These are phyloP conservation scores for Macadamia tetraphylla DNA, from an alignment of 164 flowering plant genomes.

Conservation along the genomic window DNA sequence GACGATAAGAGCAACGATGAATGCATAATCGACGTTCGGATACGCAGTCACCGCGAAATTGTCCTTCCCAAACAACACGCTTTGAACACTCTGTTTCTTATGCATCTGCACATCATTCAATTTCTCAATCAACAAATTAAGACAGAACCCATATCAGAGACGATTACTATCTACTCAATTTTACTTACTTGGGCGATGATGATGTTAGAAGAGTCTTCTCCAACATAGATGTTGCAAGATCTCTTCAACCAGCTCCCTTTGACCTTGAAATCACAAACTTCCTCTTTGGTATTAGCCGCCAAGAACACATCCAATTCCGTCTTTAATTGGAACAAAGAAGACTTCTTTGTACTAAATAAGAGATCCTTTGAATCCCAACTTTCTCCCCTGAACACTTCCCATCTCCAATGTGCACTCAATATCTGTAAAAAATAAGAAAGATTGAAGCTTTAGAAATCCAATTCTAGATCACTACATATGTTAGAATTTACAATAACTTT, in stretches of 20 bases:
- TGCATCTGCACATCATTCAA: no score
- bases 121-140: no score
- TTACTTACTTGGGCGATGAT: slow-evolving; percentile 30
- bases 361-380: slow-evolving; percentile 24
- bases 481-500: no score
- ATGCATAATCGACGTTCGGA: no score
- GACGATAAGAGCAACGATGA: no score
- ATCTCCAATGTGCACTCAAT: slow-evolving; percentile 25
- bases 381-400: slow-evolving; percentile 32
- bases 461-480: no score
- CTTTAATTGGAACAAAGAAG: slow-evolving; percentile 31
- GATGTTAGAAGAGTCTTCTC: slow-evolving; percentile 9
- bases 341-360: slow-evolving; percentile 28
- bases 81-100: no score
- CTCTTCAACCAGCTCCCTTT: slow-evolving; percentile 35
- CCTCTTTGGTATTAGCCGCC: slow-evolving; percentile 21
- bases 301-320: slow-evolving; percentile 24
- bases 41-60: no score
- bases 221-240: slow-evolving; percentile 25
- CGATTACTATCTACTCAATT: neutral
- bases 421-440: slow-evolving; percentile 14
- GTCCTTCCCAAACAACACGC: no score
- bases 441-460: no score
- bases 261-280: slow-evolving; percentile 28
- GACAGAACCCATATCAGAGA: no score